Evolutionary conservation across 768 basidiomycete species (phyloP), one percentile per base, ranked within the genome.

Genomic region (Mycena haematopus): DNA sequence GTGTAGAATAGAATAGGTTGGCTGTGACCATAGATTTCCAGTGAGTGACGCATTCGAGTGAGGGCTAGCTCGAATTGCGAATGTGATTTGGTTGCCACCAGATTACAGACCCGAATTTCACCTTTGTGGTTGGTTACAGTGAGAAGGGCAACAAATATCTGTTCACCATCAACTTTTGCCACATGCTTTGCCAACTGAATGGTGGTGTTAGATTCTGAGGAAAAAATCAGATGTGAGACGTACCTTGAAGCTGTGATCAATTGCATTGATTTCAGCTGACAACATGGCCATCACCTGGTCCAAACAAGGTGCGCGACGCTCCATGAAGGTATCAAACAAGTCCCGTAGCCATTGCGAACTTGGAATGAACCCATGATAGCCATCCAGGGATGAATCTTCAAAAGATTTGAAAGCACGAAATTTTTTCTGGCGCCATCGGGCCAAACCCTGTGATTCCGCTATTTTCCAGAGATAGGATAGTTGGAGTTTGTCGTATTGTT

Each of bases 71-170:
- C 53, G 29, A 42, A 74, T 17, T 75, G 72, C 0, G 68, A 60
- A 51, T 76, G 75, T 8, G 69, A 49, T 61, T 75, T 76, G 9
- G 74, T 75, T 4, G 71, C 63, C 11, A 73, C 73, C 6, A 76
- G 64, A 15, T 63, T 68, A 25, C 57, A 60, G 1, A 52, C 58
- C 13, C 58, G 44, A n/a, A 60, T 60, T 17, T 60, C 58, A 2
- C 51, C 58, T n/a, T 35, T 45, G 36, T 60, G 29, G 21, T 60
- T 60, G 6, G 58, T 60, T 0, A 60, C 25, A 2, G 29, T 60
- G 29, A 60, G 27, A 19, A 33, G 25, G 0, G 27, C 58, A 27
- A 19, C n/a, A 27, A 53, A 60, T 1, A 60, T 46, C 8, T 52
- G 58, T 7, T 15, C 58, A 2, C 58, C 51, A 17, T 60, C 46